Evolutionary conservation across 2,329 filamentous ascomycete genomes (phyloP).

Genomic region (Sclerotinia borealis): DNA sequence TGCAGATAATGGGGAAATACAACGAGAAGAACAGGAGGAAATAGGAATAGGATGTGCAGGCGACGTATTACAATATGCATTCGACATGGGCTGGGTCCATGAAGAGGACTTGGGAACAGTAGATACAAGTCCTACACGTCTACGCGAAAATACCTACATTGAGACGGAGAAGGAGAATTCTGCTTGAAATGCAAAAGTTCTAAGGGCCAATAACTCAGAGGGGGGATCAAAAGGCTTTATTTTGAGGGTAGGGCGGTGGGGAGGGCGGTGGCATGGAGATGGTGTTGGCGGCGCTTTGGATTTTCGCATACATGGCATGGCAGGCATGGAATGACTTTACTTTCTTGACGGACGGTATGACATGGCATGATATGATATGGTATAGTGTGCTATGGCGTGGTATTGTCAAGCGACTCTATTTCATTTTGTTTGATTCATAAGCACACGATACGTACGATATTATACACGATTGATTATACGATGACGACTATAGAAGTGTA

Average conservation of each 20-base stretch:
- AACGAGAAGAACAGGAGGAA: neutral
- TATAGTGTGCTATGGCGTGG: too few relatives aligned
- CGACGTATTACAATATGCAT: slow-evolving; percentile 20
- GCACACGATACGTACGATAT: too few relatives aligned
- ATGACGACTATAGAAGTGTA: too few relatives aligned
- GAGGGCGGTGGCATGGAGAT: too few relatives aligned
- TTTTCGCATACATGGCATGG: neutral
- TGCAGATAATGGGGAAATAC: neutral
- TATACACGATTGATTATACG: too few relatives aligned
- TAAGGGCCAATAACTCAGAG: too few relatives aligned
- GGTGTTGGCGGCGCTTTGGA: neutral
- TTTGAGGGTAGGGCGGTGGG: neutral
- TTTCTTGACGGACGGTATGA: neutral
- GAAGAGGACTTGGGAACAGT: slow-evolving; percentile 16
- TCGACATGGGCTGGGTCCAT: slow-evolving; percentile 22
- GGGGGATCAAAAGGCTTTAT: neutral
- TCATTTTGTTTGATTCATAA: too few relatives aligned
- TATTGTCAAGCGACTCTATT: too few relatives aligned
- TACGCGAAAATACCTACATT: neutral
- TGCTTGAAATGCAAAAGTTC: too few relatives aligned
- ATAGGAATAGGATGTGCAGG: slow-evolving; percentile 13
- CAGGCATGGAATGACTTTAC: too few relatives aligned
- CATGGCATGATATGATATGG: too few relatives aligned
- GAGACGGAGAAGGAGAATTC: neutral
- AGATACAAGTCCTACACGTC: neutral